Base-by-base conservation (phyloP, 1,284 basidiomycete genomes). In the Ganoderma meredithae region DNA sequence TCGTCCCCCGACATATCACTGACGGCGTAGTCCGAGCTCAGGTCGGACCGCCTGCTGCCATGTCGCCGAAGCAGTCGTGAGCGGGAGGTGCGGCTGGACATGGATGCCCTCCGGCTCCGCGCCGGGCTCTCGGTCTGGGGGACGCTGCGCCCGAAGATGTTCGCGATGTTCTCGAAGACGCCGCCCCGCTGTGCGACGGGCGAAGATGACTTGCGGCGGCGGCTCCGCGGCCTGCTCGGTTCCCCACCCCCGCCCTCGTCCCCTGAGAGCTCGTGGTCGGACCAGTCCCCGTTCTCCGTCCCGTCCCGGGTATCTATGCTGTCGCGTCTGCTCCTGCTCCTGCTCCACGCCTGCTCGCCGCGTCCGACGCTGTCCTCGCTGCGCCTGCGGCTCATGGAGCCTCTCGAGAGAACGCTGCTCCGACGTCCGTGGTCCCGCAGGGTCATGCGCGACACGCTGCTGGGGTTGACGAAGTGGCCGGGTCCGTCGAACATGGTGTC, bases 401-500 rank as follows among this genome's bases (percentile, higher is more conserved):
- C 82, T 47, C 71, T 79, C 39, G 83, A 81, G 83, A 85, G 83
- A 39, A 84, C 86, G 74, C 90, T 92, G 73, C 86, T 85, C 69
- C 89, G 78, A 13, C 75, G 78, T 6, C 83, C 81, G 13, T 83
- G 78, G 63, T 88, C 88, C 44, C 86, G 80, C 64, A 89, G 83
- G 22, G 90, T 87, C 93, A 95, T 94, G 66, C 90, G 84, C 9
- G 93, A 93, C 10, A 90, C 86, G 74, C 92, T 92, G 76, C 89
- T 92, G 0, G 93, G 93, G 70, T 92, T 88, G 36, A 85, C 87
- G 41, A 81, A 81, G 75, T 92, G 89, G 1, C 88, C 88, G 1
- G 93, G 93, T 0, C 93, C 93, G 74, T 91, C 90, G 75, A 94
- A 95, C 83, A 93, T 88, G 25, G 89, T 81, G 64, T 85, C 86